A percentile compares a stretch with the other conserved stretches of the same genome.
phyloP scores from a whole-genome alignment of 306 rosid genomes.

The Myrica gale region DNA sequence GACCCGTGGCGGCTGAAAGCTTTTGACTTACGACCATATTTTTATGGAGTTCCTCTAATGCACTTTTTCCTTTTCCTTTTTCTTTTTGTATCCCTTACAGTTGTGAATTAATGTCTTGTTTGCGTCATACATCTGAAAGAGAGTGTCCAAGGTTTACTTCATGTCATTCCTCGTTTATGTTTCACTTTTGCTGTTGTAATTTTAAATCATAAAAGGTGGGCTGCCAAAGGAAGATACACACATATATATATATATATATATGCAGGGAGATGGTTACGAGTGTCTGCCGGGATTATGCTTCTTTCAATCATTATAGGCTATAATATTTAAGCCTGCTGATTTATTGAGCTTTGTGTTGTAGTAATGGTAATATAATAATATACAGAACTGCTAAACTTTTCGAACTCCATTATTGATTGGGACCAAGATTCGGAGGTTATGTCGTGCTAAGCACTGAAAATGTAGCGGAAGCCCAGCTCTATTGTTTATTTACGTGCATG shows the following conservation, averaged over 20 bases:
- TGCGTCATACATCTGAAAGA: conserved; percentile 30
- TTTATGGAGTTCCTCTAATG: conserved; percentile 4
- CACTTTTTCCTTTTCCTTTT: neutral
- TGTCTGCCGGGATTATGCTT: neutral
- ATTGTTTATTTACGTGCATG: conserved; percentile 26
- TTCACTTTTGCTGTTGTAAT: neutral
- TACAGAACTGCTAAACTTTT: neutral
- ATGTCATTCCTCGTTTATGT: conserved; percentile 8
- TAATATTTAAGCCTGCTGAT: conserved; percentile 10
- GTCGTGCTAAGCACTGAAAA: conserved; percentile 47
- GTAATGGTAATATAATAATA: conserved; percentile 17
- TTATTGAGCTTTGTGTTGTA: conserved; percentile 12
- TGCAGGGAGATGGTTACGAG: neutral
- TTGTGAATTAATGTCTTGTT: conserved; percentile 8
- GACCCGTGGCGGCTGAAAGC: neutral
- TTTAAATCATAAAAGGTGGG: neutral
- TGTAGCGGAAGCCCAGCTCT: conserved; percentile 14
- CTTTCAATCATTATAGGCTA: neutral
- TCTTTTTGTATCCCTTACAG: conserved; percentile 12
- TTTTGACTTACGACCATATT: neutral
- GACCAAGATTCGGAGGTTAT: conserved; percentile 16
- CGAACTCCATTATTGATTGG: neutral
- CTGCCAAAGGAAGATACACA: neutral
- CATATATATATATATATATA: neutral
- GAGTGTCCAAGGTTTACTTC: conserved; percentile 23